phyloP scores from a whole-genome alignment of 495 filamentous ascomycete species.

The Neurospora sp. region DNA sequence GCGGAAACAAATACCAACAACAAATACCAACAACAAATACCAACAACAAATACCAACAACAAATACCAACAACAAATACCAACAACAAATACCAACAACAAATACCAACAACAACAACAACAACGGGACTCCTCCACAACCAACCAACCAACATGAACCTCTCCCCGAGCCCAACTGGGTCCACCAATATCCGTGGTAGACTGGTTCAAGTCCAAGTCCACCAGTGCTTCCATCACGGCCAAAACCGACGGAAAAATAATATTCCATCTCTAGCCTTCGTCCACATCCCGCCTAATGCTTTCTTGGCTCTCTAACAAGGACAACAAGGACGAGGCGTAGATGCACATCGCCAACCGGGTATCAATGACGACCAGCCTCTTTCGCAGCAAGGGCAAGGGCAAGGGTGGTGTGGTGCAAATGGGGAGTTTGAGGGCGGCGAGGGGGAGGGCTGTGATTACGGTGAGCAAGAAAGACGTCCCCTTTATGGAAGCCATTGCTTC shows the following conservation, averaged over 20 bases:
- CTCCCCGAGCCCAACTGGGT: constrained; percentile 37
- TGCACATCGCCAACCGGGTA: constrained; percentile 43
- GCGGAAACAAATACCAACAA: constrained; percentile 47
- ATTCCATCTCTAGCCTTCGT: constrained; percentile 35
- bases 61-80: constrained; percentile 31
- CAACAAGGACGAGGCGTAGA: constrained; percentile 16
- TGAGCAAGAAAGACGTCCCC: constrained; percentile 52
- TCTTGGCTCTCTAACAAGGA: constrained; percentile 39
- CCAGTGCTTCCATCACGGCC: constrained; percentile 30
- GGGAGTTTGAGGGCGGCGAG: neutral
- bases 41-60: constrained; percentile 34
- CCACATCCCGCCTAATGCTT: constrained; percentile 58
- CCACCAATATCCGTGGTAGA: constrained; percentile 33
- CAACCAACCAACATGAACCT: too few relatives aligned
- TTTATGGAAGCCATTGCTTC: constrained; percentile 56
- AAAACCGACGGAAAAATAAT: constrained; percentile 15
- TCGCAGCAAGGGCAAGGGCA: constrained; percentile 38
- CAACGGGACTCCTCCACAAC: constrained; percentile 17
- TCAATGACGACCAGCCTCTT: constrained; percentile 53
- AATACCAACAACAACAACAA: constrained; percentile 33
- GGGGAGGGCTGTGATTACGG: constrained; percentile 29
- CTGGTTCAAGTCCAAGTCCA: constrained; percentile 46
- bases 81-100: constrained; percentile 31
- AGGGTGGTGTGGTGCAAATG: constrained; percentile 20
- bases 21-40: constrained; percentile 23